phyloP scores from a whole-genome alignment of 1,284 basidiomycete species.

The Ustilago nuda region DNA sequence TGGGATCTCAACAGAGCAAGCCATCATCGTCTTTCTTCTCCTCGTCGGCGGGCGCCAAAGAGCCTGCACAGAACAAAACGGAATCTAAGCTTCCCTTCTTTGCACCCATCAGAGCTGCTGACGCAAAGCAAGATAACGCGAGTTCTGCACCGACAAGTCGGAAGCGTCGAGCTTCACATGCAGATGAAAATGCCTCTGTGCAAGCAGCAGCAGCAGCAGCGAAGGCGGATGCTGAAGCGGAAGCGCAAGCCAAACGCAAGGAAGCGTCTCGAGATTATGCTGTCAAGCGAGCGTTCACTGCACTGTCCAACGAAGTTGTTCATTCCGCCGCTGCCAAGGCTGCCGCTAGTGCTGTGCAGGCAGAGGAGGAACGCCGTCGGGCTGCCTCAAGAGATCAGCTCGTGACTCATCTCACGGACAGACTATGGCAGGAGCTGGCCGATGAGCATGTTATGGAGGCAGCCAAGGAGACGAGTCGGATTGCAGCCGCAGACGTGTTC shows the following conservation, averaged over 20 bases:
- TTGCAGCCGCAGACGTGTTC: slow-evolving; percentile 30
- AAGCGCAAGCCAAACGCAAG: slow-evolving; percentile 22
- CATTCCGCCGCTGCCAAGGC: slow-evolving; percentile 16
- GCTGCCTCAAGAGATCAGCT: slow-evolving; percentile 29
- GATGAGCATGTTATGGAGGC: slow-evolving; percentile 12
- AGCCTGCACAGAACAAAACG: neutral
- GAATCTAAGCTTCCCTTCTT: neutral
- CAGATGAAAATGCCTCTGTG: slow-evolving; percentile 13
- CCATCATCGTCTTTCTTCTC: slow-evolving; percentile 27
- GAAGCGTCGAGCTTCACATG: slow-evolving; percentile 26
- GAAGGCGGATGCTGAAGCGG: slow-evolving; percentile 18
- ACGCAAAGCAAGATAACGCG: slow-evolving; percentile 2
- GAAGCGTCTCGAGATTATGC: slow-evolving; percentile 16
- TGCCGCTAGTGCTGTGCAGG: slow-evolving; percentile 18
- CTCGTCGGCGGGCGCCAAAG: slow-evolving; percentile 13
- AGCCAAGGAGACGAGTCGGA: slow-evolving; percentile 14
- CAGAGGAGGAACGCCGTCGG: slow-evolving; percentile 24
- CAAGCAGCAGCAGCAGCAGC: slow-evolving; percentile 30
- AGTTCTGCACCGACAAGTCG: neutral
- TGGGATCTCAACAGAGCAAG: slow-evolving; percentile 2
- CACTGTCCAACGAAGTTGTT: slow-evolving; percentile 18
- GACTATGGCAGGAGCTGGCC: slow-evolving; percentile 28
- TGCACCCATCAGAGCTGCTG: neutral
- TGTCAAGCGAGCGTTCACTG: slow-evolving; percentile 26
- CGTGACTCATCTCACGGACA: slow-evolving; percentile 12